Evolutionary conservation across 768 basidiomycete species (phyloP).

Genomic region (Lactarius akahatsu): DNA sequence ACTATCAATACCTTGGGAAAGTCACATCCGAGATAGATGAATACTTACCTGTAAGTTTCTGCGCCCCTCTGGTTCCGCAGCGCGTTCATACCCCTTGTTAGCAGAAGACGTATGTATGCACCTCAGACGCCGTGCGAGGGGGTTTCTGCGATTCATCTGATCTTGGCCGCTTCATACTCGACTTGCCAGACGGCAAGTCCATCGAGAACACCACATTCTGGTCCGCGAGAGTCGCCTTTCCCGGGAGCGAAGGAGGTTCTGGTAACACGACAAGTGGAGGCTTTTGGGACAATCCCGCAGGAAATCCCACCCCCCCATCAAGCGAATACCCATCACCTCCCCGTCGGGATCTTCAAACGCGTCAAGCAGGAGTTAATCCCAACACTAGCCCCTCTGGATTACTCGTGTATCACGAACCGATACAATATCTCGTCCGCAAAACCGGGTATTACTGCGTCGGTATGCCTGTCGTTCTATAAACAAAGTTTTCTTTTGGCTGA

Average conservation of each 20-base stretch:
- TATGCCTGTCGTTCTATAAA: slow-evolving; percentile 39
- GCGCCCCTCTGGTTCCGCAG: slow-evolving; percentile 7
- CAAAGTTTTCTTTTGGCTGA: slow-evolving; percentile 5
- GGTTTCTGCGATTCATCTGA: slow-evolving; percentile 67
- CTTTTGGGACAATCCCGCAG: slow-evolving; percentile 60
- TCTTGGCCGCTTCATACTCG: slow-evolving; percentile 89
- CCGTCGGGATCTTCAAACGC: slow-evolving; percentile 21
- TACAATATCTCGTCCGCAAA: slow-evolving; percentile 78
- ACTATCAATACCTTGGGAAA: slow-evolving; percentile 80
- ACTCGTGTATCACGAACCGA: slow-evolving; percentile 62
- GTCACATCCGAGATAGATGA: slow-evolving; percentile 53
- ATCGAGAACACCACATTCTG: slow-evolving; percentile 81
- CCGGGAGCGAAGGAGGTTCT: slow-evolving; percentile 34
- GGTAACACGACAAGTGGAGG: slow-evolving; percentile 34
- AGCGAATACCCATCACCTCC: slow-evolving; percentile 41
- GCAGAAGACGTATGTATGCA: slow-evolving; percentile 95
- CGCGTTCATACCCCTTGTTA: slow-evolving; percentile 32
- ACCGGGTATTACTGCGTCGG: slow-evolving; percentile 98
- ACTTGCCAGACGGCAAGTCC: slow-evolving; percentile 59
- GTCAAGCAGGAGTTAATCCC: slow-evolving; percentile 33
- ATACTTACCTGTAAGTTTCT: slow-evolving; percentile 59
- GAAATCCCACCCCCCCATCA: slow-evolving; percentile 55
- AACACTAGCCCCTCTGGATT: slow-evolving; percentile 53
- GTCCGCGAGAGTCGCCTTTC: slow-evolving; percentile 75
- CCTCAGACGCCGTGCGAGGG: slow-evolving; percentile 68